Evolutionary conservation across 129 eudicot species (phyloP), one percentile per base, ranked within the genome.

Genomic region (Centrapalus pauciflorus): DNA sequence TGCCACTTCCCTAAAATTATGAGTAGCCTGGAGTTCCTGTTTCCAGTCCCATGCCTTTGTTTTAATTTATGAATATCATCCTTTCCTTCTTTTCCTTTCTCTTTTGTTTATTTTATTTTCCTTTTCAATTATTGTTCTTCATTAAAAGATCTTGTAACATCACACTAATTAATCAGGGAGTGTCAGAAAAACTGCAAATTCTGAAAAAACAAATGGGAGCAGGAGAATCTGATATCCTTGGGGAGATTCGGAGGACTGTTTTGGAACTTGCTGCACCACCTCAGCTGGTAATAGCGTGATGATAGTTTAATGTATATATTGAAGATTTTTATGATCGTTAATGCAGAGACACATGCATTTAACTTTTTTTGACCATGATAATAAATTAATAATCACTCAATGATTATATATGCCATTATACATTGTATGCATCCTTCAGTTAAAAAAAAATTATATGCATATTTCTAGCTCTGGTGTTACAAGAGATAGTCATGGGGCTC

Each of bases 251-350:
- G 61, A 79, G 69, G 67, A 89, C 94, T 3, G 90, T 94, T 71
- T 77, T 94, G 76, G 90, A 83, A 46, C 95, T 94, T 72, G 76
- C 67, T 23, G 90, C 95, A 61, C 97, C 99, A 78, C 80, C 93
- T 26, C 83, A 82, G 61, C 76, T 94, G 95, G 99, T 94, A 94
- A 77, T 49, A 28, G 13, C 28, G 28, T 43, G 55, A 54, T 21
- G 32, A 24, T 50, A 10, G 28, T 48, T 60, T 34, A 50, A 20
- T 70, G 29, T 57, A 69, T 69, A 55, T 38, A 10, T 48, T 24
- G 58, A 46, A 43, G 20, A 16, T 57, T 5, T n/a, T 24, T 64
- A 8, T 46, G 43, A 43, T 27, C 45, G 20, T 61, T 35, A 19
- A 61, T 14, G 49, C 50, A 17, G 29, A 57, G 16, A 21, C 26